A percentile compares a stretch with the other conserved stretches of the same genome.
Evolutionary conservation across 2,329 filamentous ascomycete species (phyloP).

Genomic region (Penicillium crustosum): DNA sequence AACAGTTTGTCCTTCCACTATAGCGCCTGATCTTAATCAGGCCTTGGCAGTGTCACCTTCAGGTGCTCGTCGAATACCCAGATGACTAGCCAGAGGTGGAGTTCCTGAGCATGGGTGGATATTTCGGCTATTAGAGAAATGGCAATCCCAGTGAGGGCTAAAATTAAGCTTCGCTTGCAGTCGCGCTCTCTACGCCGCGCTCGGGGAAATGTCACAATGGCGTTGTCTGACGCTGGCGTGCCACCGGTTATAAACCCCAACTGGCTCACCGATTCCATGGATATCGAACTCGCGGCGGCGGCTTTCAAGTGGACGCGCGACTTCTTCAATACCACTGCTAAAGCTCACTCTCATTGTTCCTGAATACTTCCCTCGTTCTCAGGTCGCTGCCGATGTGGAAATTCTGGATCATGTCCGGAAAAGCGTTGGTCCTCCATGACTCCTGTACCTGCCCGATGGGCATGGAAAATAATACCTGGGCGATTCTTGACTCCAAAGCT

Average conservation of each 20-base stretch:
- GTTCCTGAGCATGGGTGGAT: background rate
- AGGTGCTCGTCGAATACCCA: background rate
- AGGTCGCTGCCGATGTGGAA: background rate
- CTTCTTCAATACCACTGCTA: background rate
- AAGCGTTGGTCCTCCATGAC: background rate
- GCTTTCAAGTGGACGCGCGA: background rate
- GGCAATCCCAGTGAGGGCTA: background rate
- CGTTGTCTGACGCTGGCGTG: background rate
- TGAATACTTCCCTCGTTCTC: background rate
- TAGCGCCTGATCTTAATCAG: background rate
- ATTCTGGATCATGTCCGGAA: background rate
- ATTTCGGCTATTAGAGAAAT: background rate
- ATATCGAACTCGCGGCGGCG: background rate
- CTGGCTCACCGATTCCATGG: background rate
- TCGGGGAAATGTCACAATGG: background rate
- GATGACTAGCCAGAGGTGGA: background rate
- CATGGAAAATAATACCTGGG: background rate
- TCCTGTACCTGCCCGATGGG: background rate
- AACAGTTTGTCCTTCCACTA: background rate
- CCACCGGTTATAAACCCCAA: background rate
- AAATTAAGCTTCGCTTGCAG: background rate
- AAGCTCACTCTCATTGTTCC: background rate
- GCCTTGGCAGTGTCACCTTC: background rate
- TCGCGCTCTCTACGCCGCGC: background rate
- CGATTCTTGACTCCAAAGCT: background rate